Evolutionary conservation across 345 rosid species (phyloP).

Genomic region (Euphorbia peplus): DNA sequence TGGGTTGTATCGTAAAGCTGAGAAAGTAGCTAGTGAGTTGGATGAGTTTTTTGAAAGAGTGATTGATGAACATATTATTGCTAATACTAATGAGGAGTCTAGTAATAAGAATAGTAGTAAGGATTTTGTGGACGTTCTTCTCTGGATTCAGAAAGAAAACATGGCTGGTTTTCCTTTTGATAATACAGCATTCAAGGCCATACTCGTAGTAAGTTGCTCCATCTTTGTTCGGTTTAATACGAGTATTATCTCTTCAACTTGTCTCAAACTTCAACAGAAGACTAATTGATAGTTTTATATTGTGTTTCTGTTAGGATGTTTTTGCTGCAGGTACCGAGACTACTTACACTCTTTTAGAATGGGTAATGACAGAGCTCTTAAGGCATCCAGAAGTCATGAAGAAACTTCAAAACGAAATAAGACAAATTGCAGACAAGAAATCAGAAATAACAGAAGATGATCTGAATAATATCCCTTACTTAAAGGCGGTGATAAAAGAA

Average conservation of each 20-base stretch:
- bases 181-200: constrained; percentile 29
- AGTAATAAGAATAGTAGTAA: no score
- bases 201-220: constrained; percentile 26
- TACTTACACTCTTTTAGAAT: neutral
- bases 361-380: no score
- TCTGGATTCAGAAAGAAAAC: constrained; percentile 22
- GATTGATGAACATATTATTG: constrained; percentile 17
- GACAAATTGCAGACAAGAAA: constrained; percentile 4
- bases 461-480: constrained; percentile 21
- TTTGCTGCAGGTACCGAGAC: no score
- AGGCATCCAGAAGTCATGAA: constrained; percentile 31
- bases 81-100: neutral
- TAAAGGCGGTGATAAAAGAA: constrained; percentile 38
- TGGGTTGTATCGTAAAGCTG: constrained; percentile 23
- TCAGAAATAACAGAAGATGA: constrained; percentile 8
- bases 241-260: no score
- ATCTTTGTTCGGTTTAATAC: no score
- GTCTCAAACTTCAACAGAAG: no score
- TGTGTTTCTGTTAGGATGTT: no score
- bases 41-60: constrained; percentile 26
- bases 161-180: constrained; percentile 6
- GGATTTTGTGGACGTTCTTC: constrained; percentile 31
- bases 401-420: constrained; percentile 20
- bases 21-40: constrained; percentile 22
- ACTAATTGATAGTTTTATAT: no score